Base-by-base conservation (phyloP, 805 yeast genomes). In the Yarrowia yakushimensis region DNA sequence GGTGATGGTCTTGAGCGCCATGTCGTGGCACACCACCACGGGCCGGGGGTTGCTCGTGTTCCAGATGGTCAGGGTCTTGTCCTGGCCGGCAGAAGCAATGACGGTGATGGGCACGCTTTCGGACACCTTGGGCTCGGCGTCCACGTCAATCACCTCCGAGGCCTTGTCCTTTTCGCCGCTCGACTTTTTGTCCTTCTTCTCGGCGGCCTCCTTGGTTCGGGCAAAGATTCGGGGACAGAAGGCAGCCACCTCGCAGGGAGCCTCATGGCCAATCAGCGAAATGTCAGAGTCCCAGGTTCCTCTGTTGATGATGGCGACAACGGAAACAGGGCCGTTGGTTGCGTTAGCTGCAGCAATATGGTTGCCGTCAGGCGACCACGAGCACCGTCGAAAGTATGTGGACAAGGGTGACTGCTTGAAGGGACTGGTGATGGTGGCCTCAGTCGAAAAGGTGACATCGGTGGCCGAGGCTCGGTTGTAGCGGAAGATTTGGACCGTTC, bases 81-180 rank as follows among this genome's bases (percentile, higher is more conserved):
- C 99, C 74, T 93, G 98, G 11, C 98, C 98, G 13, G 93, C 97
- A 28, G 97, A 88, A 1, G 97, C 97, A n/a, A 93, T 78, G 0
- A 93, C 82, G 0, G 97, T 86, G 8, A 87, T 79, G 20, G 67
- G 68, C 13, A 66, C 60, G 80, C 76, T 65, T 72, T 72, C 34
- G 63, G 60, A 46, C 23, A 28, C 34, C 39, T 62, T 37, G 64
- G 63, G 62, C 8, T 60, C 63, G 20, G 48, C 28, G 72, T 12
- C 79, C 75, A 63, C 72, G 69, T 63, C 60, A 66, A 52, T 34
- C 62, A 63, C 50, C 68, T 65, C 30, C 18, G 17, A 15, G 7
- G 23, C 45, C 20, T 41, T 23, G 18, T 41, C 60, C 23, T 34
- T 60, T 22, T 42, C 61, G 20, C 42, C 30, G 33, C 17, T n/a